phyloP scores from a whole-genome alignment of 2,329 filamentous ascomycete genomes.

The Periconia sp. region DNA sequence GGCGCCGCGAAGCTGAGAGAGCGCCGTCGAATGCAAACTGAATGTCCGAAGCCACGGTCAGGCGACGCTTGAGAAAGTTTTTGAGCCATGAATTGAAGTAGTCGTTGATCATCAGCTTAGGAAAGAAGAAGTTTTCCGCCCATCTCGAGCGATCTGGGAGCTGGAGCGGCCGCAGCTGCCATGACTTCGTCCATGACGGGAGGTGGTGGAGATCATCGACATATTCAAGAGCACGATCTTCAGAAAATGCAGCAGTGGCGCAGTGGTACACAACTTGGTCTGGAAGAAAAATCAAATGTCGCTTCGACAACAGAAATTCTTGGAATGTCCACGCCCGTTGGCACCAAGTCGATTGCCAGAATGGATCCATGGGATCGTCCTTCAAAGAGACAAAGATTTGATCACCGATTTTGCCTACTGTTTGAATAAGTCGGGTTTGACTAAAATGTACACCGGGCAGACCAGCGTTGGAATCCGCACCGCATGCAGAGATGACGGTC shows the following conservation, averaged over 20 bases:
- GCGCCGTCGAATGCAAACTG: slow-evolving; percentile 2
- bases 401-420: slow-evolving; percentile 1
- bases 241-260: not conserved
- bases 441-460: slow-evolving; percentile 6
- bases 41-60: slow-evolving; percentile 3
- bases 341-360: slow-evolving; percentile 5
- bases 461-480: slow-evolving; percentile 9
- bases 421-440: not conserved
- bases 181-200: slow-evolving; percentile 1
- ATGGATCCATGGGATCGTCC: slow-evolving; percentile 2
- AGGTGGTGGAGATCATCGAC: not conserved
- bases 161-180: not conserved
- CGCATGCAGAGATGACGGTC: slow-evolving; percentile 12
- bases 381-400: slow-evolving; percentile 4
- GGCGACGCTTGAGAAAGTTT: slow-evolving; percentile 1
- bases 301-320: slow-evolving; percentile 10
- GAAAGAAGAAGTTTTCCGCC: slow-evolving; percentile 2
- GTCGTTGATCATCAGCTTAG: not conserved
- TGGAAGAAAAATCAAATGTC: slow-evolving; percentile 6
- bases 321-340: slow-evolving; percentile 13
- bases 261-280: slow-evolving; percentile 5
- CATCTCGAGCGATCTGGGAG: not conserved
- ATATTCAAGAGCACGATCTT: slow-evolving; percentile 4
- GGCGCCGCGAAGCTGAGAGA: slow-evolving; percentile 1
- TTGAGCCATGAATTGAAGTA: not conserved